Base-by-base conservation (phyloP, 2,329 filamentous ascomycete species). In the Ambrosiella xylebori region DNA sequence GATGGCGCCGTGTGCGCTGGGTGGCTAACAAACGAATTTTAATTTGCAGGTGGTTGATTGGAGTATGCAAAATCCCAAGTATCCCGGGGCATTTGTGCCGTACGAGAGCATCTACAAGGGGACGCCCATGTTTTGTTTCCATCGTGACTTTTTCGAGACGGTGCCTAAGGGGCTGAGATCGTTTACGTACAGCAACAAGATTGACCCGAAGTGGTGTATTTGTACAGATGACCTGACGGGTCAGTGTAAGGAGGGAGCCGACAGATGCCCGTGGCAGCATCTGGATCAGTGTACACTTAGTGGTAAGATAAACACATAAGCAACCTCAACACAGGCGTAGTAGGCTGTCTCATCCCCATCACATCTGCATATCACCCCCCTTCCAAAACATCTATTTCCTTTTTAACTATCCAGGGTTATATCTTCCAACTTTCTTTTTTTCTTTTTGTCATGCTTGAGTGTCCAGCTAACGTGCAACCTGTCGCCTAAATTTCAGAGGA, bases 111-210 rank as follows among this genome's bases (percentile, higher is more conserved):
- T 89, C 38, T 75, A 98, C 61, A 81, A 80, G 64, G 79, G 80
- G 64, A 96, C 97, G 70, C 88, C 82, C 68, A 85, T 87, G 41
- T 98, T 87, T 71, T 88, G 91, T 64, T 96, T 91, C 68, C 90
- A 97, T 67, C 87, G 88, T 38, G 75, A 79, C 56, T 97, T 83
- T 71, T 73, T 76, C 63, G 70, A 84, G 54, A 74, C 80, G 59
- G 82, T 95, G 59, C 68, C 80, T 58, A 85, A 84, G 62, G 91
- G 91, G 49, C 84, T 89, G 66, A 84, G 85, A 67, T 97, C 93
- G 63, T 76, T 94, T 73, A 97, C 90, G 49, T 97, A 91, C 72
- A 96, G 88, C 72, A 87, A 95, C 70, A 84, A 83, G 64, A 95
- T 98, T 70, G 82, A 96, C 67, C 76, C 82, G 27, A 76, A 80